Evolutionary conservation across 192 early-diverging fungal species (phyloP).

Genomic region (Umbelopsis sp.): DNA sequence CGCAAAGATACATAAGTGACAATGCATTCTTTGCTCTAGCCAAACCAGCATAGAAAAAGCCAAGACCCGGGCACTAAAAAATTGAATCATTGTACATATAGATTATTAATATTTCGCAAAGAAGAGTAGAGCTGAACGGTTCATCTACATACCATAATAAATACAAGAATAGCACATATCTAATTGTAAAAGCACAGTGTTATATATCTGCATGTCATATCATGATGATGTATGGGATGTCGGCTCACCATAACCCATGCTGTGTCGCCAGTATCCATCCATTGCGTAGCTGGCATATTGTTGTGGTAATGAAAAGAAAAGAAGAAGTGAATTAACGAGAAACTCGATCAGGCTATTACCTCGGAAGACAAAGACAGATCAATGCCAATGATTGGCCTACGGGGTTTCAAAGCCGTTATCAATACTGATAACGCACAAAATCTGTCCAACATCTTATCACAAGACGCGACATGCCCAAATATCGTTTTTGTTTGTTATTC

Average conservation of each 20-base stretch:
- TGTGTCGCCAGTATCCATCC: conserved; percentile 66
- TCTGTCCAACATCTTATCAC: conserved; percentile 3
- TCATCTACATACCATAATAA: conserved; percentile 55
- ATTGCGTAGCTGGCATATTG: conserved; percentile 23
- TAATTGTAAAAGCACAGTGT: background rate
- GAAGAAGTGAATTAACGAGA: conserved; percentile 21
- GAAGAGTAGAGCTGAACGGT: background rate
- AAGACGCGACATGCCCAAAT: conserved; percentile 6
- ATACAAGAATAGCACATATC: conserved; percentile 57
- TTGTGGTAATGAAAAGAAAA: conserved; percentile 11
- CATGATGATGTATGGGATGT: background rate
- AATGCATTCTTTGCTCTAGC: conserved; percentile 78
- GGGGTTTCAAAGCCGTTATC: conserved; percentile 12
- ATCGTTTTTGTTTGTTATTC: no score
- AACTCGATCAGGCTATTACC: background rate
- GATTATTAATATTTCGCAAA: no score
- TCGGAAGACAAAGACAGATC: conserved; percentile 25
- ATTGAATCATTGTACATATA: background rate
- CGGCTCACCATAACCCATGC: conserved; percentile 75
- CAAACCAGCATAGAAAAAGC: conserved; percentile 77
- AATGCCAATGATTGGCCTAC: conserved; percentile 3
- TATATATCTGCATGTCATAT: background rate
- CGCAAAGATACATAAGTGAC: conserved; percentile 74
- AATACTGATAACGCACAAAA: conserved; percentile 1
- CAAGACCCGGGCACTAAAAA: conserved; percentile 62